A percentile compares a stretch with the other conserved stretches of the same genome.
These are phyloP conservation scores for Xylariomycetidae sp. DNA, from an alignment of 2,329 filamentous ascomycete species.

Conservation along the genomic window DNA sequence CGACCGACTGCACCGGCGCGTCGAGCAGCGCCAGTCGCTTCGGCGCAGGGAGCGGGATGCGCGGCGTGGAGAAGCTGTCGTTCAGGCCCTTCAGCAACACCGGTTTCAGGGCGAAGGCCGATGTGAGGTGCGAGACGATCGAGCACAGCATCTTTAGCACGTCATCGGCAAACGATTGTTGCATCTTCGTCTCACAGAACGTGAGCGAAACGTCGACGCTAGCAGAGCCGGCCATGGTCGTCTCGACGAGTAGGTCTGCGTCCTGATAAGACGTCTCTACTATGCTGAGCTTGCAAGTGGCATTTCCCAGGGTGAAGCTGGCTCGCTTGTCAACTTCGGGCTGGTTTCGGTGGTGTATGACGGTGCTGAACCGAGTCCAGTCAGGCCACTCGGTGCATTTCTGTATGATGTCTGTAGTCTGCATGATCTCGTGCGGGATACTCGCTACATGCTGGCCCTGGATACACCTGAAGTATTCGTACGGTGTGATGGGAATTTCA, in stretches of 20 bases:
- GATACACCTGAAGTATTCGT: constrained; percentile 44
- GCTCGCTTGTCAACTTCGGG: constrained; percentile 34
- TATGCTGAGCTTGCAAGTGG: constrained; percentile 40
- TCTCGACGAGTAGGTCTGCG: constrained; percentile 42
- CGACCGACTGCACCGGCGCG: constrained; percentile 26
- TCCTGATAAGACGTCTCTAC: constrained; percentile 36
- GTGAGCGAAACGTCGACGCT: constrained; percentile 38
- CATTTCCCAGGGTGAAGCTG: constrained; percentile 40
- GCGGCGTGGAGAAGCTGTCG: constrained; percentile 32
- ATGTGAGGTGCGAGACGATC: constrained; percentile 41
- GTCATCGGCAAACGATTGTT: constrained; percentile 36
- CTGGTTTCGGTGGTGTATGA: constrained; percentile 47
- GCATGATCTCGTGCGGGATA: constrained; percentile 46
- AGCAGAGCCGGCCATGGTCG: constrained; percentile 31
- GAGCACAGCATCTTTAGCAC: constrained; percentile 41
- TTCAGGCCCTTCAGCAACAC: constrained; percentile 39
- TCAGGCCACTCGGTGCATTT: constrained; percentile 50
- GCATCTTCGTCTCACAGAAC: constrained; percentile 41
- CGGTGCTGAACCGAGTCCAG: constrained; percentile 50
- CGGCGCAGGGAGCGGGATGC: constrained; percentile 35
- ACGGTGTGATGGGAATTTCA: constrained; percentile 37
- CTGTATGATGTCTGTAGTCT: constrained; percentile 46
- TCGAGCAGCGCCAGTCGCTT: constrained; percentile 17
- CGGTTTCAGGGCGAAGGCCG: constrained; percentile 41
- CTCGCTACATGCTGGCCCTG: constrained; percentile 45